Base-by-base conservation (phyloP, 306 rosid genomes). In the Mucuna pruriens region DNA sequence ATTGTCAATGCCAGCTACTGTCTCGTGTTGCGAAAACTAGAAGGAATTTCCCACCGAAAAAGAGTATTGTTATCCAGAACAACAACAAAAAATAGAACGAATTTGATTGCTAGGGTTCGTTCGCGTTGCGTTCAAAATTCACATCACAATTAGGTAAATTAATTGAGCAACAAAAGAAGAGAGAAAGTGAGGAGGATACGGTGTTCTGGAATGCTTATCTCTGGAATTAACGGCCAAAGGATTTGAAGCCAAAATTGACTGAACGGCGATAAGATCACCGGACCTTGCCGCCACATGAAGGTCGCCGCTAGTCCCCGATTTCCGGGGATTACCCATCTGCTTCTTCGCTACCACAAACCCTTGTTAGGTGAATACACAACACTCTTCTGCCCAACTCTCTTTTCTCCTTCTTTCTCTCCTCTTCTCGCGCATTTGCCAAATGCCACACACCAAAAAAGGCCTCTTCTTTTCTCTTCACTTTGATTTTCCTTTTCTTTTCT, bases 141-240 rank as follows among this genome's bases (percentile, higher is more conserved):
- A 57, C 16, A 10, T 51, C 11, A 51, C 5, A 62, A 17, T 9
- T 23, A 19, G 64, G 19, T 17, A 0, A 42, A 62, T 2, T 10
- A 3, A 64, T 8, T n/a, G 22, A 62, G 6, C 3, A 36, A 65
- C 1, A 31, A 3, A 34, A 63, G 0, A 34, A 9, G 13, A 31
- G 13, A 13, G 15, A 45, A 10, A 45, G 36, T 10, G 3, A 36
- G 23, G 63, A 90, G 97, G 98, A 94, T 92, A 94, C 98, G 98
- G 96, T 68, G 98, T 94, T 82, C 98, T 78, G 64, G 97, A 94
- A 88, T 89, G 98, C 88, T 90, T 91, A 83, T 95, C 99, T 84
- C 99, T 88, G 69, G 89, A 87, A 86, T 93, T 95, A 68, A 91
- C 85, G 34, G 92, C 82, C 81, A 90, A 77, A 82, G 98, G 90